phyloP scores from a whole-genome alignment of 2,329 filamentous ascomycete species.

The Colletotrichum scovillei region DNA sequence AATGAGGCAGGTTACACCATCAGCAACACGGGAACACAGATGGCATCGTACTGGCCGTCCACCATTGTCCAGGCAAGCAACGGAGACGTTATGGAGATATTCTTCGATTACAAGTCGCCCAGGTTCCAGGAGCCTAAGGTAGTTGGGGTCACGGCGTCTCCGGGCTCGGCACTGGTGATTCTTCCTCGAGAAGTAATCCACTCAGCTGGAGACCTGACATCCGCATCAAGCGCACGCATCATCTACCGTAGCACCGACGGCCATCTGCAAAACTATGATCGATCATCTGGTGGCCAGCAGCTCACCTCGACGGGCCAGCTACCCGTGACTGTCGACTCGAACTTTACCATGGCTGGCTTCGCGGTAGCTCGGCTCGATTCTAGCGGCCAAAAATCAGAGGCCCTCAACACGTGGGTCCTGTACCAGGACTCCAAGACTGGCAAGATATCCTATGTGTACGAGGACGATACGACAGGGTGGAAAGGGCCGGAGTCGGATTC shows the following conservation, averaged over 20 bases:
- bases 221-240: slow-evolving; percentile 19
- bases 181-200: slow-evolving; percentile 13
- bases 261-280: slow-evolving; percentile 18
- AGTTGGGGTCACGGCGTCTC: slow-evolving; percentile 2
- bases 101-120: slow-evolving; percentile 11
- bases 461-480: slow-evolving; percentile 36
- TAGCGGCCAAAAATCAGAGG: slow-evolving; percentile 9
- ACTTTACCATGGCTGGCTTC: slow-evolving; percentile 38
- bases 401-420: slow-evolving; percentile 39
- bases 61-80: slow-evolving; percentile 13
- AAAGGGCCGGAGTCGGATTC: slow-evolving; percentile 27
- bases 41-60: slow-evolving; percentile 29
- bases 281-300: slow-evolving; percentile 12
- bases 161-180: slow-evolving; percentile 17
- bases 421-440: slow-evolving; percentile 39
- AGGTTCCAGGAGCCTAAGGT: slow-evolving; percentile 9
- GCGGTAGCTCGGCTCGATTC: slow-evolving; percentile 29
- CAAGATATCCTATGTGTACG: slow-evolving; percentile 36
- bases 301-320: slow-evolving; percentile 8
- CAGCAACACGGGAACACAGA: background rate
- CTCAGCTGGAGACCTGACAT: slow-evolving; percentile 10
- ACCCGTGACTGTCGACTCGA: slow-evolving; percentile 29
- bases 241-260: slow-evolving; percentile 24
- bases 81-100: slow-evolving; percentile 14
- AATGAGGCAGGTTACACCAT: background rate